Percentiles rank a stretch among this genome's conserved stretches.
Conservation (phyloP, 768 basidiomycete species). For the Favolaschia claudopus region DNA sequence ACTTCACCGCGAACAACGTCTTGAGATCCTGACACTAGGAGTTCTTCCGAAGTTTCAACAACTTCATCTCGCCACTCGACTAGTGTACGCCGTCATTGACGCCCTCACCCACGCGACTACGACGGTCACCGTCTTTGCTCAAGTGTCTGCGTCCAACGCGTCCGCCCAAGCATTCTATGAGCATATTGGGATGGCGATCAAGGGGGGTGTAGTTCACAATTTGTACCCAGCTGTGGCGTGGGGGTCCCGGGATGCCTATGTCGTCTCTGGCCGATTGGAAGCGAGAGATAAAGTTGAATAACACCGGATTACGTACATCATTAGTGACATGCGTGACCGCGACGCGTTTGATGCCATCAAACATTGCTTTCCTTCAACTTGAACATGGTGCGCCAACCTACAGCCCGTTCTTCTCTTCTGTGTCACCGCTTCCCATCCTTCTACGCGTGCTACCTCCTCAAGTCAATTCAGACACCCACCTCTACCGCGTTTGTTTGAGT, state of each 20-base stretch:
- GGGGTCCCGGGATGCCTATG: slow-evolving; percentile 51
- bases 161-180: slow-evolving; percentile 52
- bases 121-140: slow-evolving; percentile 47
- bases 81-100: slow-evolving; percentile 38
- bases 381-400: slow-evolving; percentile 1
- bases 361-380: slow-evolving; percentile 9
- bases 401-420: slow-evolving; percentile 35
- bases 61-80: slow-evolving; percentile 45
- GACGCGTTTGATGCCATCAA: slow-evolving; percentile 13
- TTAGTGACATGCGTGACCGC: not conserved
- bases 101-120: slow-evolving; percentile 27
- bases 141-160: slow-evolving; percentile 53
- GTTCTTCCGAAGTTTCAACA: slow-evolving; percentile 55
- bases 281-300: no score
- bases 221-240: slow-evolving; percentile 45
- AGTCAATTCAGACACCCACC: slow-evolving; percentile 63
- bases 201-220: slow-evolving; percentile 44
- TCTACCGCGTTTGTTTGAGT: slow-evolving; percentile 48
- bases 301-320: not conserved
- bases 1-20: slow-evolving; percentile 38
- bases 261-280: slow-evolving; percentile 45
- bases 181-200: slow-evolving; percentile 47
- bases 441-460: slow-evolving; percentile 86
- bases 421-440: slow-evolving; percentile 66
- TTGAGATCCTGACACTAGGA: slow-evolving; percentile 62